Evolutionary conservation across 2,329 filamentous ascomycete species (phyloP).

Genomic region (Stagonosporopsis chrysanthemi): DNA sequence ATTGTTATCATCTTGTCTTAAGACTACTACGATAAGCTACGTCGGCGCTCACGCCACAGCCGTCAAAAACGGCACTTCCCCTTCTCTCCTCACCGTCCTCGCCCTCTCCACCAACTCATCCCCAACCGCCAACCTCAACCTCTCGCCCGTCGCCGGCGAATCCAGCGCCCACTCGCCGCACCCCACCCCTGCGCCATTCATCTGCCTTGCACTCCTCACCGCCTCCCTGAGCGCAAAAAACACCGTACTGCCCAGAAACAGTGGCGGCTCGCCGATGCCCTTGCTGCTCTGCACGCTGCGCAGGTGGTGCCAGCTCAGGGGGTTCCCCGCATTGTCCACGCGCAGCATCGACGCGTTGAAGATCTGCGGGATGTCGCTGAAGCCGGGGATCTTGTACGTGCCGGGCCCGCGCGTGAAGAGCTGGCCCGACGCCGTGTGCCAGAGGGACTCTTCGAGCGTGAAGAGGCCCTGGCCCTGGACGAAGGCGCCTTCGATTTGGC

Average conservation of each 20-base stretch:
- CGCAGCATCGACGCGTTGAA: slow-evolving; percentile 86
- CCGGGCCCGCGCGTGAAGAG: slow-evolving; percentile 69
- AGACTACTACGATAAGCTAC: too few species aligned
- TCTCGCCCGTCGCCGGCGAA: slow-evolving; percentile 83
- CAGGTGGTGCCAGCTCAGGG: slow-evolving; percentile 79
- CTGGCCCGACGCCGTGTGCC: slow-evolving; percentile 67
- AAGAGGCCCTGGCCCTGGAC: slow-evolving; percentile 81
- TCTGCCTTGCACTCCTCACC: slow-evolving; percentile 72
- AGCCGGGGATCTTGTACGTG: slow-evolving; percentile 87
- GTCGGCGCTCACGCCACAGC: slow-evolving; percentile 32
- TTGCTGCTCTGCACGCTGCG: slow-evolving; percentile 82
- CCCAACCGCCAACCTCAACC: slow-evolving; percentile 77
- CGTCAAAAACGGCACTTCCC: slow-evolving; percentile 60
- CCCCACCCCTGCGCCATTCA: slow-evolving; percentile 40
- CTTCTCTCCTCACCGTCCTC: slow-evolving; percentile 71
- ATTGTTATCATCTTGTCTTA: too few species aligned
- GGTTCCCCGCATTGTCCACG: slow-evolving; percentile 58
- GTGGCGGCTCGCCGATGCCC: slow-evolving; percentile 75
- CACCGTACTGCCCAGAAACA: slow-evolving; percentile 81
- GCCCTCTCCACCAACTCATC: slow-evolving; percentile 79
- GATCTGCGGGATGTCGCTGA: slow-evolving; percentile 83
- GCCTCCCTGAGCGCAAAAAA: slow-evolving; percentile 90
- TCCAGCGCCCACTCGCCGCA: slow-evolving; percentile 64
- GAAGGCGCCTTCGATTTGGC: slow-evolving; percentile 83
- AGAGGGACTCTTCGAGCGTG: slow-evolving; percentile 76